phyloP scores from a whole-genome alignment of 768 basidiomycete genomes.

The Podaxis pistillaris region DNA sequence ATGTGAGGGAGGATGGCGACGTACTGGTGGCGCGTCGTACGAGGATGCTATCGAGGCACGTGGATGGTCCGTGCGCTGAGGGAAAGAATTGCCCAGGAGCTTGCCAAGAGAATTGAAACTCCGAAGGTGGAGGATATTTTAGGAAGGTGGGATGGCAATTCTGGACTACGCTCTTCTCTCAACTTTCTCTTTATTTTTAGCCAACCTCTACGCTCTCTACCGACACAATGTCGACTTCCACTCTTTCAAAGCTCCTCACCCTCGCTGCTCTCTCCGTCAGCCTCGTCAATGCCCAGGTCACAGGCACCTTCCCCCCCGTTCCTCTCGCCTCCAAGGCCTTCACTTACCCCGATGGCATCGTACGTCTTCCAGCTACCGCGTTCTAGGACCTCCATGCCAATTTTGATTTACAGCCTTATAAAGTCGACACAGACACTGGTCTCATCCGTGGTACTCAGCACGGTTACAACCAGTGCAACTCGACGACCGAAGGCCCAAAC shows the following conservation, averaged over 20 bases:
- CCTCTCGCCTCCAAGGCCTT: constrained; percentile 48
- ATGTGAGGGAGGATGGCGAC: neutral
- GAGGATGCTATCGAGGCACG: constrained; percentile 20
- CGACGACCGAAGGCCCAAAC: constrained; percentile 55
- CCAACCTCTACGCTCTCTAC: neutral
- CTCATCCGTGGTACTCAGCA: constrained; percentile 44
- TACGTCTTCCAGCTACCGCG: constrained; percentile 22
- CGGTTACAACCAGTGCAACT: constrained; percentile 71
- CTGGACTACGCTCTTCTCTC: constrained; percentile 2
- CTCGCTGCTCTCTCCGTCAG: constrained; percentile 28
- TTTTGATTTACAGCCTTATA: constrained; percentile 28
- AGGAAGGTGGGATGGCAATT: neutral
- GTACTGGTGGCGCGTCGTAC: neutral
- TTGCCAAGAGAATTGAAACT: constrained; percentile 11
- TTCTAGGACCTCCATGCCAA: neutral
- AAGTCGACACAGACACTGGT: constrained; percentile 34
- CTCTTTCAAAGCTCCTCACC: constrained; percentile 37
- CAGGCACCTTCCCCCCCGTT: constrained; percentile 39
- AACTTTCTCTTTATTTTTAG: constrained; percentile 12
- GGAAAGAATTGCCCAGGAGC: neutral
- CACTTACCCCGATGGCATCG: constrained; percentile 42
- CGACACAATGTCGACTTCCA: constrained; percentile 41
- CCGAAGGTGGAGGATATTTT: constrained; percentile 8
- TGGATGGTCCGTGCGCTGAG: constrained; percentile 23
- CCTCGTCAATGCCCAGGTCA: constrained; percentile 27